Conservation (phyloP, 1,284 basidiomycete genomes). For the Thelephora terrestris region DNA sequence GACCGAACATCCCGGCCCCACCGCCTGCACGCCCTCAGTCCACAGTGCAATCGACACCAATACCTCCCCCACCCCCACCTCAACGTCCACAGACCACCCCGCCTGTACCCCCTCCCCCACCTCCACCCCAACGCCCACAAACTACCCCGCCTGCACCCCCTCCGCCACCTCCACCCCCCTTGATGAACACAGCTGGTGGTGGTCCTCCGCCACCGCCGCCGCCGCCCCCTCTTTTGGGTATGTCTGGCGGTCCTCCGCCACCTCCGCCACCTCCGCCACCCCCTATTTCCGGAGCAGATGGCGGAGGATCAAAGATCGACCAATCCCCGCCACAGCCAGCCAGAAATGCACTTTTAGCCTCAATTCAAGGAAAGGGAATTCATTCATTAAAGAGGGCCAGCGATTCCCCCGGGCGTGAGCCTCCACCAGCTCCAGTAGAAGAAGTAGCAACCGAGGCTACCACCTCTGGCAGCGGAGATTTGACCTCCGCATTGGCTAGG, state of each 20-base stretch:
- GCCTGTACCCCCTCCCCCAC: slow-evolving; percentile 19
- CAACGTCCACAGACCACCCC: slow-evolving; percentile 30
- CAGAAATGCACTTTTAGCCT: slow-evolving; percentile 53
- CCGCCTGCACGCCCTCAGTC: slow-evolving; percentile 16
- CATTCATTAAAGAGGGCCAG: slow-evolving; percentile 63
- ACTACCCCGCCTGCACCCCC: slow-evolving; percentile 23
- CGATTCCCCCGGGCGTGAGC: slow-evolving; percentile 24
- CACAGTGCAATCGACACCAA: slow-evolving; percentile 10
- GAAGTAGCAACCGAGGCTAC: slow-evolving; percentile 28
- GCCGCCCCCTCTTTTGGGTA: slow-evolving; percentile 19
- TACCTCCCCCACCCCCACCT: slow-evolving; percentile 21
- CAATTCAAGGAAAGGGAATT: slow-evolving; percentile 62
- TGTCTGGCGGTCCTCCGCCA: slow-evolving; percentile 20
- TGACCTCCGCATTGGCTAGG: slow-evolving; percentile 58
- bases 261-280: slow-evolving; percentile 26
- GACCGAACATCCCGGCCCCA: slow-evolving; percentile 10
- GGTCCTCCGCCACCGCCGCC: slow-evolving; percentile 25
- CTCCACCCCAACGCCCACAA: slow-evolving; percentile 29
- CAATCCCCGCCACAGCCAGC: slow-evolving; percentile 30
- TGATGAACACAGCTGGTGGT: slow-evolving; percentile 19
- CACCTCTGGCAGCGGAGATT: slow-evolving; percentile 38
- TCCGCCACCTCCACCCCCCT: slow-evolving; percentile 19
- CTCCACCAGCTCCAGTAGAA: slow-evolving; percentile 32
- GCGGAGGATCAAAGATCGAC: slow-evolving; percentile 9
- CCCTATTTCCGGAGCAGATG: slow-evolving; percentile 18